These are phyloP conservation scores for Tanozyma kutaoensis DNA, from an alignment of 805 yeast species.

Conservation along the genomic window DNA sequence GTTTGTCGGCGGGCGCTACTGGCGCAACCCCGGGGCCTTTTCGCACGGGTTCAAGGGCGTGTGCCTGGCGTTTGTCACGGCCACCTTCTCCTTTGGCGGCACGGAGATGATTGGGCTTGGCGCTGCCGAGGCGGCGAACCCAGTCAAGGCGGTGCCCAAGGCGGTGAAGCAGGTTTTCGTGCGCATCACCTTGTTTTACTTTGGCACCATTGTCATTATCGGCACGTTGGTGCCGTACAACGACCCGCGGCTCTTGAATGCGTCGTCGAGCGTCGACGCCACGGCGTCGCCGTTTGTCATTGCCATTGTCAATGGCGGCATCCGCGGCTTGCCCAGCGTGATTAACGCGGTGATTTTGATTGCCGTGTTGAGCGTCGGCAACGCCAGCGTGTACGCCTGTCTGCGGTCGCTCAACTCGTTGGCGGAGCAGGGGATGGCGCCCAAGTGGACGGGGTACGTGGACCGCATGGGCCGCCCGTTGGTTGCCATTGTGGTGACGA, in stretches of 20 bases:
- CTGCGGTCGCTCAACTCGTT: constrained; percentile 1
- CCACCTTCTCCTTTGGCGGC: constrained; percentile 2
- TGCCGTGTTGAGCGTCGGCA: constrained; percentile 1
- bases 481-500: constrained; percentile 1
- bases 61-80: constrained; percentile 8
- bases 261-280: background rate
- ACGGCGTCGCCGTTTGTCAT: constrained; percentile 1
- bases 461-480: constrained; percentile 2
- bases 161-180: too few species aligned
- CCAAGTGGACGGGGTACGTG: constrained; percentile 1
- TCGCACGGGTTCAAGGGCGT: constrained; percentile 12
- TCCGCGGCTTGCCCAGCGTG: constrained; percentile 1
- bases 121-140: constrained; percentile 1
- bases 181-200: too few species aligned
- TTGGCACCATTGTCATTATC: too few species aligned
- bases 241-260: background rate
- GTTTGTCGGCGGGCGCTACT: constrained; percentile 10
- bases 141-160: constrained; percentile 4
- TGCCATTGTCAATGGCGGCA: constrained; percentile 1
- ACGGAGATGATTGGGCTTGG: constrained; percentile 2
- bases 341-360: constrained; percentile 2
- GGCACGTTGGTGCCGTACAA: constrained; percentile 1
- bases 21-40: constrained; percentile 11
- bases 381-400: constrained; percentile 1
- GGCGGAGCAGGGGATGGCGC: constrained; percentile 1